Base-by-base conservation (phyloP, 2,329 filamentous ascomycete genomes). In the Tolypocladium tundrense region DNA sequence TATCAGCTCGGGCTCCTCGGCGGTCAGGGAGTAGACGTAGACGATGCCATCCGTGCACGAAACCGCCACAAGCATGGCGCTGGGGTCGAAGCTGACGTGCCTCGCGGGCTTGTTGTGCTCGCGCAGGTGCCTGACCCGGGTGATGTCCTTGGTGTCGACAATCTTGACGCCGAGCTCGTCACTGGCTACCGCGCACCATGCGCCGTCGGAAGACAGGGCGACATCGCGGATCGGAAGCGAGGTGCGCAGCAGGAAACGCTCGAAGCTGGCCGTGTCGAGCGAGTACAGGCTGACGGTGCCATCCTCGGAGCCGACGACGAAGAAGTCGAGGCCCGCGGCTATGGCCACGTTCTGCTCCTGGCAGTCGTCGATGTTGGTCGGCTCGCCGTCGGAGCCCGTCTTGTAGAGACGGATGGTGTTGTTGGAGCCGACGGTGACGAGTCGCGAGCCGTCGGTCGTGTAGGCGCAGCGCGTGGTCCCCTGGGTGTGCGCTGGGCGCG, bases 151-250 rank as follows among this genome's bases (percentile, higher is more conserved):
- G 39, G 88, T 88, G 66, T 88, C 88, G 61, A 99, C 90, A 27
- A 99, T 77, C 71, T 96, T 96, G 64, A 97, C 90, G 1, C 87
- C 88, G 59, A 96, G 78, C 72, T 99, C 94, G 71, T 97, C 95
- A 78, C 92, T 97, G n/a, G 92, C 91, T 33, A 97, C 91, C 37
- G 94, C 94, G 63, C 88, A 90, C 92, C 91, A 97, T 66, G 89
- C 83, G 0, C 84, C 82, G 69, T 97, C 89, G 2, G 85, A 82
- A 2, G 91, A 92, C 16, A 99, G 77, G 4, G 90, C 86, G 56
- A 99, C 79, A 70, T 97, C 91, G 67, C 94, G 84, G 39, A 97
- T 84, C 0, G 94, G 90, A 3, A 97, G 77, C n/a, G 91, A 87
- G 59, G 87, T 90, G 62, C 94, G 86, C 33, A 91, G 82, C 55